phyloP scores from a whole-genome alignment of 1,139 yeast species.

The Suhomyces anneliseae region DNA sequence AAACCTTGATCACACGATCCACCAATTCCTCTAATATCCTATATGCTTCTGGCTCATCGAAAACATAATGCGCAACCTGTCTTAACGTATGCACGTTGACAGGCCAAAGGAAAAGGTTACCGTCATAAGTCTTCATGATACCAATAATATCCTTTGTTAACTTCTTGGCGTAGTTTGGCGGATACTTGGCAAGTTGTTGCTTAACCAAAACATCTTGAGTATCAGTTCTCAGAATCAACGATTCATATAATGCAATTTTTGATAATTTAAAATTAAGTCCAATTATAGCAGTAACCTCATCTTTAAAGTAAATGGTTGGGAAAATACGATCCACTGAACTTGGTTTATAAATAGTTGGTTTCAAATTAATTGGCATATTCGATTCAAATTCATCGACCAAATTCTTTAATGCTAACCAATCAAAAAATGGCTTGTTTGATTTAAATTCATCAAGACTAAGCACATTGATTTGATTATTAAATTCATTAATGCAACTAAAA shows the following conservation, averaged over 20 bases:
- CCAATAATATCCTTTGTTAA: slow-evolving; percentile 42
- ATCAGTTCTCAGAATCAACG: slow-evolving; percentile 24
- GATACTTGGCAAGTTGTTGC: slow-evolving; percentile 23
- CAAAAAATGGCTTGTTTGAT: slow-evolving; percentile 21
- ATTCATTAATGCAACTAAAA: slow-evolving; percentile 32
- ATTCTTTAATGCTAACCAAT: slow-evolving; percentile 31
- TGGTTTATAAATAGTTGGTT: slow-evolving; percentile 35
- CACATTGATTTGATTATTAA: slow-evolving; percentile 28
- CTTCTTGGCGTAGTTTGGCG: slow-evolving; percentile 26
- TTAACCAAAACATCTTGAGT: slow-evolving; percentile 17
- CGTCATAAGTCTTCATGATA: slow-evolving; percentile 37
- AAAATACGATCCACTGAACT: slow-evolving; percentile 21
- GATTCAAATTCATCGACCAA: slow-evolving; percentile 31
- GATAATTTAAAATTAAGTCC: slow-evolving; percentile 34
- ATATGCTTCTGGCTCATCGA: slow-evolving; percentile 29
- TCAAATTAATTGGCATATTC: slow-evolving; percentile 29
- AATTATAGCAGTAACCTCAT: slow-evolving; percentile 36
- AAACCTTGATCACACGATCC: slow-evolving; percentile 22
- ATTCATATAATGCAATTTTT: slow-evolving; percentile 32
- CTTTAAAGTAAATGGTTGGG: slow-evolving; percentile 35
- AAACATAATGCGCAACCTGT: slow-evolving; percentile 31
- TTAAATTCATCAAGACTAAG: slow-evolving; percentile 25
- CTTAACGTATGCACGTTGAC: slow-evolving; percentile 35
- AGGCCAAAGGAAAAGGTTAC: slow-evolving; percentile 36
- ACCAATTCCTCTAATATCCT: slow-evolving; percentile 28